Conservation (phyloP, 331 rosid genomes). For the Rosa hybrid region DNA sequence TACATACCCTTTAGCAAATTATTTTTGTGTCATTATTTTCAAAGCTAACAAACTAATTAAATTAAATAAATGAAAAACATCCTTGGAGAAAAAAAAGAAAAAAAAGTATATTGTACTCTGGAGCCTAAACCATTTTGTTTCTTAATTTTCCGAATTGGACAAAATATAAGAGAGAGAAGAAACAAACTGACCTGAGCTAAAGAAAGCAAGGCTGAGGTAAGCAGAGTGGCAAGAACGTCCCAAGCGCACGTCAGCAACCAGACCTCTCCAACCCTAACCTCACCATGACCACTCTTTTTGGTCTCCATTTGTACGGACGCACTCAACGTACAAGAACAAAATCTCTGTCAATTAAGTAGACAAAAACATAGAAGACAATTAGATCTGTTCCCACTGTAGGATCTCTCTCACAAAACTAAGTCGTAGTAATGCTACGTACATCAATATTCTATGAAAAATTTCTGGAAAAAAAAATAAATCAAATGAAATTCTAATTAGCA, state of each 20-base stretch:
- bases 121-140: too few relatives aligned
- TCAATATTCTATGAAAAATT: too few relatives aligned
- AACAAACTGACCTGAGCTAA: constrained; percentile 16
- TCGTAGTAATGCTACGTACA: too few relatives aligned
- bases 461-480: too few relatives aligned
- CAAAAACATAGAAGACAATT: constrained; percentile 7
- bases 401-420: neutral
- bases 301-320: constrained; percentile 45
- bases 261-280: constrained; percentile 10
- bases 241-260: constrained; percentile 29
- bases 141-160: neutral
- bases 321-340: neutral
- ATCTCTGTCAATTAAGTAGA: constrained; percentile 19
- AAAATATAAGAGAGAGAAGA: neutral
- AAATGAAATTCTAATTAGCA: neutral
- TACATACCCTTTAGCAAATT: too few relatives aligned
- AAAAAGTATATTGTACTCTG: too few relatives aligned
- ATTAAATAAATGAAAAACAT: too few relatives aligned
- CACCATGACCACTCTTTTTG: neutral
- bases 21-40: too few relatives aligned
- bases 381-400: constrained; percentile 28
- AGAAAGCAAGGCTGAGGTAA: constrained; percentile 20
- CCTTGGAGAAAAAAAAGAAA: too few relatives aligned
- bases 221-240: constrained; percentile 18
- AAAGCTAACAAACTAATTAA: too few relatives aligned